Conservation (phyloP, 331 rosid genomes). For the Acacia pycnantha region DNA sequence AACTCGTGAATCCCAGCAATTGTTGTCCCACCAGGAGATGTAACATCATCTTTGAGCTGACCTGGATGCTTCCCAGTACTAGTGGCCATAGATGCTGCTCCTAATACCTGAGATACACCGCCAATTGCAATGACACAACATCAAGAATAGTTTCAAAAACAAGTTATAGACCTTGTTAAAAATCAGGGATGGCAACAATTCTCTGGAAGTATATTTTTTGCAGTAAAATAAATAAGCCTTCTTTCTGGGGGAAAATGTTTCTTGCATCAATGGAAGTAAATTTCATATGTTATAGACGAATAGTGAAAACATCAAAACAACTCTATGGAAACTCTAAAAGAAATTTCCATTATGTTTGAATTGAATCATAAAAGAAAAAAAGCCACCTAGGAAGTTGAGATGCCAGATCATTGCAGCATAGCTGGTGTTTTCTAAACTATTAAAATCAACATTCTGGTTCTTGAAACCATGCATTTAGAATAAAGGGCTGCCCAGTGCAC, state of each 20-base stretch:
- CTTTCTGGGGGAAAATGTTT: neutral
- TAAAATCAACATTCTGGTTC: neutral
- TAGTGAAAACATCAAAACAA: neutral
- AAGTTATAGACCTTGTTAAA: neutral
- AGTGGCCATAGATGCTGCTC: slow-evolving; percentile 89
- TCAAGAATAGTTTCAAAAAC: neutral
- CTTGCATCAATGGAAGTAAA: neutral
- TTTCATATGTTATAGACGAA: neutral
- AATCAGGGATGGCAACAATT: neutral
- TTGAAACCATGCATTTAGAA: neutral
- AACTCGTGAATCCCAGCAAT: slow-evolving; percentile 85
- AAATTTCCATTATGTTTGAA: neutral
- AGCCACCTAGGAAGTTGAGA: neutral
- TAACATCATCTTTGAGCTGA: slow-evolving; percentile 88
- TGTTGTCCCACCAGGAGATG: slow-evolving; percentile 95
- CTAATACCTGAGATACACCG: slow-evolving; percentile 59
- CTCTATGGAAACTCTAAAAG: neutral
- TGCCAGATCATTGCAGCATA: neutral
- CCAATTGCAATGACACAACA: neutral
- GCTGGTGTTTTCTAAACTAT: neutral
- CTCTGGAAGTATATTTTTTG: neutral
- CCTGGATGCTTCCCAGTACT: slow-evolving; percentile 82
- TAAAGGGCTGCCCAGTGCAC: too few species aligned
- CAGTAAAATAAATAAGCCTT: neutral
- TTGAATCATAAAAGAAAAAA: neutral